Evolutionary conservation across 352 stramenopile genomes (phyloP).

Genomic region (Phytophthora multivora): DNA sequence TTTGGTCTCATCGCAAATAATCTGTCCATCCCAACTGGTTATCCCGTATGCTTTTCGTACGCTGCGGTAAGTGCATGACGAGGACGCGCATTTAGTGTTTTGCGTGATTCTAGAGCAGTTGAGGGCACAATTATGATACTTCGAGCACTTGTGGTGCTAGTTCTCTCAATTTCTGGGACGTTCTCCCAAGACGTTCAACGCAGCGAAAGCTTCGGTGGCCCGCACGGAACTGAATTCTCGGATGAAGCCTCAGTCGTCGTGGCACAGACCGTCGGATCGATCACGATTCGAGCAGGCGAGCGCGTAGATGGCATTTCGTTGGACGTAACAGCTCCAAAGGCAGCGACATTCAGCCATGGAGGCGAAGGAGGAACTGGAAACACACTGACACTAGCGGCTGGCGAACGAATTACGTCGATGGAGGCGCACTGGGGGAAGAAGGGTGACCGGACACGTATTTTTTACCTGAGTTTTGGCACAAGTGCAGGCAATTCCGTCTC

Average conservation of each 20-base stretch:
- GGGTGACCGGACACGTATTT: slow-evolving; percentile 3
- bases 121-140: background rate
- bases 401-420: slow-evolving; percentile 19
- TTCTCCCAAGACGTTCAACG: slow-evolving; percentile 10
- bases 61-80: background rate
- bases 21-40: slow-evolving; percentile 3
- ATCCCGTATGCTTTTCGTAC: slow-evolving; percentile 11
- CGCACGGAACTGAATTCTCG: slow-evolving; percentile 16
- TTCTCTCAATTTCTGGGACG: background rate
- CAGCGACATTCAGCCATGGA: slow-evolving; percentile 14
- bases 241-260: slow-evolving; percentile 10
- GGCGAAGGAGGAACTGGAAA: slow-evolving; percentile 8
- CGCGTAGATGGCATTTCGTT: slow-evolving; percentile 15
- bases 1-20: background rate
- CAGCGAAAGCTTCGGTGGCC: slow-evolving; percentile 18
- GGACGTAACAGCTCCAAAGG: slow-evolving; percentile 7
- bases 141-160: slow-evolving; percentile 2
- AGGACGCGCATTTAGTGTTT: slow-evolving; percentile 7
- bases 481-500: slow-evolving; percentile 11
- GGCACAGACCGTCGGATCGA: slow-evolving; percentile 1
- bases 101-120: background rate
- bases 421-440: slow-evolving; percentile 21
- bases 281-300: slow-evolving; percentile 7
- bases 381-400: background rate
- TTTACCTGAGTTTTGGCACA: slow-evolving; percentile 11